These are phyloP conservation scores for Trametes polyzona DNA, from an alignment of 1,284 basidiomycete genomes.

Conservation along the genomic window DNA sequence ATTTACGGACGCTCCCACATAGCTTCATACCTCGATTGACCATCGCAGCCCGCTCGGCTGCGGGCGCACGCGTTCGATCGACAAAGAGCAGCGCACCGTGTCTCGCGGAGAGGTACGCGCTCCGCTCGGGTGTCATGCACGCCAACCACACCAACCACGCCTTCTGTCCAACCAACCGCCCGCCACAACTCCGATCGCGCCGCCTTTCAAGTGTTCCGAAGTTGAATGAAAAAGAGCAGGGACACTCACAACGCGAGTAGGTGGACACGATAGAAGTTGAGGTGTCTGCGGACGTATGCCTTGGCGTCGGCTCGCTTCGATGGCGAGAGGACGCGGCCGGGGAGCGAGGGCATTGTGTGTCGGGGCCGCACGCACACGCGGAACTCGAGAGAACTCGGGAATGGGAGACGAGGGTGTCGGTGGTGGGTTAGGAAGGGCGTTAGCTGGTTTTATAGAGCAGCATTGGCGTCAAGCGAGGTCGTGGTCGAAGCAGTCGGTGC, in stretches of 20 bases:
- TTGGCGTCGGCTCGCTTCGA: slow-evolving; percentile 5
- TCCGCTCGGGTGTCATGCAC: neutral
- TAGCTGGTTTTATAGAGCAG: slow-evolving; percentile 19
- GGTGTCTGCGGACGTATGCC: slow-evolving; percentile 44
- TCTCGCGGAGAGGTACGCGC: neutral
- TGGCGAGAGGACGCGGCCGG: slow-evolving; percentile 10
- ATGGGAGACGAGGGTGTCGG: slow-evolving; percentile 6
- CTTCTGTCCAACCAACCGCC: neutral
- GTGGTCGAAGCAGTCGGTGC: slow-evolving; percentile 13
- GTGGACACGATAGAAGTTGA: slow-evolving; percentile 76
- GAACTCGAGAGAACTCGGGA: neutral
- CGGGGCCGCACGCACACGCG: neutral
- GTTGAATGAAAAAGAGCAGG: neutral
- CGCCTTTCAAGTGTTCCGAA: neutral
- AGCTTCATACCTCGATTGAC: neutral
- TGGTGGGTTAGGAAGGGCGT: slow-evolving; percentile 12
- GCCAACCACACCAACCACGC: neutral
- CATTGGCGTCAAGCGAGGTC: slow-evolving; percentile 14
- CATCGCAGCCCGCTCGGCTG: neutral
- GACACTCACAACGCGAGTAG: slow-evolving; percentile 53
- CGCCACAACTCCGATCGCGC: neutral
- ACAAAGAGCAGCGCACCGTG: neutral
- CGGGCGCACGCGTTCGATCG: too few relatives aligned
- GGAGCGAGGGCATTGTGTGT: slow-evolving; percentile 17
- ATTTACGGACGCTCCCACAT: neutral